Base-by-base conservation (phyloP, 495 filamentous ascomycete species). In the Pyronema omphalodes region DNA sequence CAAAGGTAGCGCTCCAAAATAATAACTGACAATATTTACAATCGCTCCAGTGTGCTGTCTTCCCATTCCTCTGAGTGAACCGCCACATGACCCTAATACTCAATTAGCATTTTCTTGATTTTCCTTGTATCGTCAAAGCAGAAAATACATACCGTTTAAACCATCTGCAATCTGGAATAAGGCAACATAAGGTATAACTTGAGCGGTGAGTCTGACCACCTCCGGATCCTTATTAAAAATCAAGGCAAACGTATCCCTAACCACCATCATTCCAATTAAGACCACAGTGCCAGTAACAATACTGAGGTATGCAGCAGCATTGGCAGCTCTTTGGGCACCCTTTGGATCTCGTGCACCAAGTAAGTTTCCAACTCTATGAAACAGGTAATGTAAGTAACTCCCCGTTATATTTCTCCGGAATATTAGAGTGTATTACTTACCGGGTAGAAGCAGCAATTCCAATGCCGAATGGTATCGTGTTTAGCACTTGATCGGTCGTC, bases 161-260 rank as follows among this genome's bases (percentile, higher is more conserved):
- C 50, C 88, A 67, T 94, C 88, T 0, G 88, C 85, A 54, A 94
- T 87, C 70, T 94, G 88, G 71, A 94, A 94, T n/a, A 93, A 72
- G 3, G 88, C 88, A 9, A 94, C 87, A 59, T 88, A 44, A 17
- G 86, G 88, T 69, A 94, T 78, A 40, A 94, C 84, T 35, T 88
- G 76, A 2, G 84, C 80, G 0, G 86, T 88, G 3, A 94, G 72
- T 3, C 59, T 62, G n/a, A 93, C 77, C 0, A 94, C 88, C 6
- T 72, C 64, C 6, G 72, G 65, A 61, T 94, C 86, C 56, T 85
- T 72, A 64, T 91, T 93, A 70, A 93, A 94, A 35, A 94, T 78
- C 58, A 76, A 76, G 6, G 83, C 88, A 62, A 91, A 93, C 11
- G 80, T 70, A 59, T 91, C 68, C 52, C 82, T 83, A 2, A 83